Base-by-base conservation (phyloP, 345 rosid genomes). In the Moricandia arvensis region DNA sequence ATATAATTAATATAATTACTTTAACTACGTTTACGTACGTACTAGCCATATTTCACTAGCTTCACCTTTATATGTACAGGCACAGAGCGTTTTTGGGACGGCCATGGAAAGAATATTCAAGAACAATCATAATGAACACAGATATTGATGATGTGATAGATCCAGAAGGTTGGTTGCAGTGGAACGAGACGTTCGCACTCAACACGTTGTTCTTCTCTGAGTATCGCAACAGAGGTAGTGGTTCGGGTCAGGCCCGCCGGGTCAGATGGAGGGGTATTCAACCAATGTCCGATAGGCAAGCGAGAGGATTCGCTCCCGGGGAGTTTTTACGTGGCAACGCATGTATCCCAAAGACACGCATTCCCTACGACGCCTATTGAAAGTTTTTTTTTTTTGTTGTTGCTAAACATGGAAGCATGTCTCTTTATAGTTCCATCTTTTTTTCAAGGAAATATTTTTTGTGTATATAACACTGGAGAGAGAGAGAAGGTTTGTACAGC, bases 121-220 rank as follows among this genome's bases (percentile, higher is more conserved):
- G 83, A 63, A 87, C 93, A 1, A 64, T 93, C 4, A 68, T 87
- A 71, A 84, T 89, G 87, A 85, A 89, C 58, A 82, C 89, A 1
- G 38, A 78, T 10, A 81, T 93, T 1, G 89, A 82, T 17, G 87
- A 83, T 35, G 43, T 85, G 26, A 86, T 91, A 18, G 85, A 73
- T 4, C 92, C 93, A 0, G 81, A 87, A 26, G 98, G 98, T 2
- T 93, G 90, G 91, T 0, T 79, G 43, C 85, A 87, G 1, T 87
- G 92, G 92, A n/a, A 67, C 4, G 92, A 87, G 0, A 54, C 69
- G 7, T 80, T 82, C 5, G 89, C 76, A 0, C 82, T 87, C 7
- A 47, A 87, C 68, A 91, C 98, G 4, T 66, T 79, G 59, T 86
- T 11, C 37, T 93, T 82, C 4, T 68, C 82, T 0, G 98, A 93